phyloP scores from a whole-genome alignment of 768 basidiomycete genomes.

The Tylopilus balloui region DNA sequence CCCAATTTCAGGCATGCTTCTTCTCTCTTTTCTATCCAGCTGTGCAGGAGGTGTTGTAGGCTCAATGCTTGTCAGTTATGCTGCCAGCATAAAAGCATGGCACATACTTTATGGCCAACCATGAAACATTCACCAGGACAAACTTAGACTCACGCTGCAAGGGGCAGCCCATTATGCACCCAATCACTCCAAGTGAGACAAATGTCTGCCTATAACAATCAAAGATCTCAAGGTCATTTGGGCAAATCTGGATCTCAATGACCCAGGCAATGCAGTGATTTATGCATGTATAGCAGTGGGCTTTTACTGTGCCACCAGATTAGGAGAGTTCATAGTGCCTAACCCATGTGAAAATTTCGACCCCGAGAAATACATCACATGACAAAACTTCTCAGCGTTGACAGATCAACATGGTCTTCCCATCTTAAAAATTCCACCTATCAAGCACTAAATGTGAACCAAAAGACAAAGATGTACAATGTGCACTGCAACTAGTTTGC shows the following conservation, averaged over 20 bases:
- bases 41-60: not conserved
- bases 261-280: not conserved
- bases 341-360: not conserved
- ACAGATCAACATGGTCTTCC: not conserved
- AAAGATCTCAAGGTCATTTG: not conserved
- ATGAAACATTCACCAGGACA: not conserved
- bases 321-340: not conserved
- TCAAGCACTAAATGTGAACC: not conserved
- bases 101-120: not conserved
- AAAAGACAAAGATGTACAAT: not conserved
- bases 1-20: fast-evolving
- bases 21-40: not conserved
- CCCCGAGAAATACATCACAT: not conserved
- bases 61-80: not conserved
- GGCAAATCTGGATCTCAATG: not conserved
- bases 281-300: not conserved
- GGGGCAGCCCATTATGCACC: not conserved
- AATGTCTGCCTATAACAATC: not conserved
- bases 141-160: not conserved
- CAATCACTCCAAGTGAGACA: not conserved
- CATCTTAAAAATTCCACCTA: not conserved
- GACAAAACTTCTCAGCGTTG: not conserved
- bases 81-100: not conserved
- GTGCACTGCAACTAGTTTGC: not conserved
- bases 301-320: not conserved